Conservation (phyloP, 2,329 filamentous ascomycete genomes). For the Fusarium sp. region DNA sequence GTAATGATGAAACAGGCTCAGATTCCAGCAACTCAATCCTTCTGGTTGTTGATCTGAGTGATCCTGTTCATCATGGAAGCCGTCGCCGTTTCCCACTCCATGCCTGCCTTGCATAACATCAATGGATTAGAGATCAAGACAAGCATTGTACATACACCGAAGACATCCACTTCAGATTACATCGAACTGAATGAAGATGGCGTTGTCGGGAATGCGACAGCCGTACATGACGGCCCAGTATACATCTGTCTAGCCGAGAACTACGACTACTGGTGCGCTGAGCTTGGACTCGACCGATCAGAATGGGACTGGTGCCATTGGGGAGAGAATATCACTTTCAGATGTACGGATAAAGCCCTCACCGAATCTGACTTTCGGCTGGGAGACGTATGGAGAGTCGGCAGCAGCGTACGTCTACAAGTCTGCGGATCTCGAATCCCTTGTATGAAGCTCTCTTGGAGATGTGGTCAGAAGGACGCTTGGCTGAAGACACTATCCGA, state of each 20-base stretch:
- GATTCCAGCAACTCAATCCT: not conserved
- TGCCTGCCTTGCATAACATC: not conserved
- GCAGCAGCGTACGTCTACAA: conserved; percentile 6
- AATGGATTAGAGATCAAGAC: conserved; percentile 14
- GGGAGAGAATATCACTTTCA: conserved; percentile 18
- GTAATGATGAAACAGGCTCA: not conserved
- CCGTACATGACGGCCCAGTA: conserved; percentile 14
- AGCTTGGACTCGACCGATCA: conserved; percentile 4
- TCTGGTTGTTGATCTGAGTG: too few relatives aligned
- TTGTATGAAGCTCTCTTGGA: conserved; percentile 21
- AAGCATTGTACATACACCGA: conserved; percentile 8
- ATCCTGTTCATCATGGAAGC: not conserved
- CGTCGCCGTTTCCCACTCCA: conserved; percentile 2
- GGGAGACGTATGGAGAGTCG: conserved; percentile 15
- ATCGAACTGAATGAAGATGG: conserved; percentile 4
- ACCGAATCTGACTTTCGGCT: conserved; percentile 8
- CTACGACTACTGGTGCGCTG: conserved; percentile 16
- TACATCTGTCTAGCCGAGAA: conserved; percentile 21
- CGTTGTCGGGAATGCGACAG: conserved; percentile 1
- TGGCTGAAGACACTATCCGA: conserved; percentile 11
- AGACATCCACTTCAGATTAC: not conserved
- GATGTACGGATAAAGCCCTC: not conserved
- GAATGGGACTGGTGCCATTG: conserved; percentile 22
- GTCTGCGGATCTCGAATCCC: conserved; percentile 15
- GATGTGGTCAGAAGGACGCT: conserved; percentile 16